Conservation (phyloP, 768 basidiomycete species). For the Leccinum rimulosum region DNA sequence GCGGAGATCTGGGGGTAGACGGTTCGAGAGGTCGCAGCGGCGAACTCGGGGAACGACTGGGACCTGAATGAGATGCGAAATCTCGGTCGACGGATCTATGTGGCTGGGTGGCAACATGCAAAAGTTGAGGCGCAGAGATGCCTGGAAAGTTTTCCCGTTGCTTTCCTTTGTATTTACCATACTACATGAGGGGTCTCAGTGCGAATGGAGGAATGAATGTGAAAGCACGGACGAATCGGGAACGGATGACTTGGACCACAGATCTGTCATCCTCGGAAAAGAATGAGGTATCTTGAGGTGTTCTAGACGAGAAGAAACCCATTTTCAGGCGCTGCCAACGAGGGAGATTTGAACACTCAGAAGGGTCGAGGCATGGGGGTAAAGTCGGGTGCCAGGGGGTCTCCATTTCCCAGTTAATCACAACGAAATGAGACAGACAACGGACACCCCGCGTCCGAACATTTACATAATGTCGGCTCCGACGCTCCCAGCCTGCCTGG, state of each 20-base stretch:
- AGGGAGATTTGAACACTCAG: background rate
- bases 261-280: conserved; percentile 38
- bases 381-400: conserved; percentile 24
- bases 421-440: conserved; percentile 15
- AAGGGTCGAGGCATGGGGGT: conserved; percentile 4
- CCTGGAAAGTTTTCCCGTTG: conserved; percentile 42
- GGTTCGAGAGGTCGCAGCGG: conserved; percentile 24
- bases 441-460: conserved; percentile 24
- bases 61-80: conserved; percentile 12
- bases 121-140: conserved; percentile 34
- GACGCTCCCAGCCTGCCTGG: background rate
- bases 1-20: conserved; percentile 21
- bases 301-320: conserved; percentile 34
- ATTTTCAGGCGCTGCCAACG: conserved; percentile 11
- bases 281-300: conserved; percentile 13
- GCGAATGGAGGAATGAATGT: conserved; percentile 14
- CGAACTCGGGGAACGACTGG: conserved; percentile 20
- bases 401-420: conserved; percentile 9
- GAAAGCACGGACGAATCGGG: conserved; percentile 52
- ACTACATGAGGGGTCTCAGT: conserved; percentile 34
- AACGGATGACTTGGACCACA: conserved; percentile 56
- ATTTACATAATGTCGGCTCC: conserved; percentile 13
- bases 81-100: conserved; percentile 21
- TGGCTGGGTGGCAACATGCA: conserved; percentile 19
- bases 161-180: conserved; percentile 58